Conservation (phyloP, 2,329 filamentous ascomycete genomes). For the Fusarium marasasianum region DNA sequence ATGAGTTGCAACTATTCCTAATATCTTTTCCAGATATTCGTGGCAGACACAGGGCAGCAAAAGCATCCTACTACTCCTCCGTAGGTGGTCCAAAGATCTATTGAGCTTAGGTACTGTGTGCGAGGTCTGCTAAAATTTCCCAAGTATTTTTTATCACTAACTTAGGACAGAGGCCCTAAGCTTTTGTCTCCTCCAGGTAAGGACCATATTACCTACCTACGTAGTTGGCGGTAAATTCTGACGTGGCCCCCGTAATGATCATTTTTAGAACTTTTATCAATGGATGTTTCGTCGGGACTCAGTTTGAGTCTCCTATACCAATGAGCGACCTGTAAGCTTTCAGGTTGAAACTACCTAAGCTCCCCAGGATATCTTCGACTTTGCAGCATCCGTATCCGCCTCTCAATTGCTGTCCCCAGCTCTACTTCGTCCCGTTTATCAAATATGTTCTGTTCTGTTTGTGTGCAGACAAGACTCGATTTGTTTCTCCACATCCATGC, state of each 20-base stretch:
- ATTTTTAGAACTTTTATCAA: slow-evolving; percentile 1
- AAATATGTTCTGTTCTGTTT: slow-evolving; percentile 8
- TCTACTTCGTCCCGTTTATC: not conserved
- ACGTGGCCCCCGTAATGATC: not conserved
- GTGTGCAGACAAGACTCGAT: not conserved
- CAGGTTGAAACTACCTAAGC: not conserved
- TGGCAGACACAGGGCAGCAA: not conserved
- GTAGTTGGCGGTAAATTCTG: not conserved
- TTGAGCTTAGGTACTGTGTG: not conserved
- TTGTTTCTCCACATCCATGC: slow-evolving; percentile 16
- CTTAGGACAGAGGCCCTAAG: not conserved
- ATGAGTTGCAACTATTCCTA: not conserved
- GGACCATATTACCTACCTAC: not conserved
- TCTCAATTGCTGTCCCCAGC: not conserved
- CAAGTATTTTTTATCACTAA: not conserved
- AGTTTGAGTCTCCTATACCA: not conserved
- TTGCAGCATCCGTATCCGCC: not conserved
- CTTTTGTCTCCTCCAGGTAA: not conserved
- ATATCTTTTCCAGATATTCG: not conserved
- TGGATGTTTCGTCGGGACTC: not conserved
- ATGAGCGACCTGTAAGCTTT: not conserved
- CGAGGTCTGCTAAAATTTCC: not conserved
- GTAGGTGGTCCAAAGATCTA: not conserved
- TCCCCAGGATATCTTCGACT: not conserved
- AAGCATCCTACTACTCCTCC: not conserved